Evolutionary conservation across 306 rosid genomes (phyloP), one percentile per base, ranked within the genome.

Genomic region (Albizia julibrissin): DNA sequence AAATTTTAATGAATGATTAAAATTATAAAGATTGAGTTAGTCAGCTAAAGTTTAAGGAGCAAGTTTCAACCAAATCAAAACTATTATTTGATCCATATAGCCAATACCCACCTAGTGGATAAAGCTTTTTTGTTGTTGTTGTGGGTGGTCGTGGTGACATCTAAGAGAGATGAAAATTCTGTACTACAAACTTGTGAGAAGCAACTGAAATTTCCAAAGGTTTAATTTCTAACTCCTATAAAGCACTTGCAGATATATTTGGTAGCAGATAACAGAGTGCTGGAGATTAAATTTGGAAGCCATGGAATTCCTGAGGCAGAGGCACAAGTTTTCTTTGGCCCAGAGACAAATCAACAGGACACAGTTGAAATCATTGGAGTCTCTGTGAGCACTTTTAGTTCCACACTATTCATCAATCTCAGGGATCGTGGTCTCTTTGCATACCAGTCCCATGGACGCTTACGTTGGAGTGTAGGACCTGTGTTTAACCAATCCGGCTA

Each of bases 381-480:
- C n/a, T 84, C 97, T 68, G 87, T 88, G n/a, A 92, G 94, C 85
- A 87, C 93, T 43, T 19, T 72, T 42, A 87, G 84, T 70, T 91
- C 91, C 76, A 84, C 73, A 42, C 72, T 92, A 0, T 92, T 81
- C 75, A 82, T 92, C 79, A 94, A 81, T 69, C 29, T 92, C 43
- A 85, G 79, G 79, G 86, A 87, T 26, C 86, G 83, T 34, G 97
- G 97, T 12, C 93, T 92, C 69, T 92, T 94, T 26, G 94, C 94
- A 3, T 94, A 88, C 78, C 40, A 12, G 26, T 82, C 83, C 21
- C 71, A 22, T 14, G 89, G 93, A 29, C 84, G 84, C 61, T 81
- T 91, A 46, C 73, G 85, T 10, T 94, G 98, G 97, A 91, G 96
- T 68, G 85, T 92, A 4, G 95, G 92, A 84, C 91, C 98, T 75